Percentiles rank a stretch among this genome's conserved stretches.
Conservation (phyloP, 1,139 yeast species). For the Lodderomyces pseudojiufengensis region DNA sequence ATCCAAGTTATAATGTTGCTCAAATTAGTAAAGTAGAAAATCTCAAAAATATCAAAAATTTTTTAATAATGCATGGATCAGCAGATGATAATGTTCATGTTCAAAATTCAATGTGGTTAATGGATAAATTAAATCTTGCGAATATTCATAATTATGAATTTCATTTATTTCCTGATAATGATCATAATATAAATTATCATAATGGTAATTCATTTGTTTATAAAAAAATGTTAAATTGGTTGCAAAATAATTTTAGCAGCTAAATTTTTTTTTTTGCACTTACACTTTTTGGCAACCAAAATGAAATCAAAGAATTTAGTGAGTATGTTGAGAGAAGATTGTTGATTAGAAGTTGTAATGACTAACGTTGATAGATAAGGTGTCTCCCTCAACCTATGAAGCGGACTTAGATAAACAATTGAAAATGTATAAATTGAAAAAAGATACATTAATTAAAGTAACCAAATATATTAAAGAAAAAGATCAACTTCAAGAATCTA, state of each 20-base stretch:
- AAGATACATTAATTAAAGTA: conserved; percentile 15
- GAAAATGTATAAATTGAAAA: conserved; percentile 9
- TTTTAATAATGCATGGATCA: conserved; percentile 89
- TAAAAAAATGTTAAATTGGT: conserved; percentile 69
- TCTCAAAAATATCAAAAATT: conserved; percentile 52
- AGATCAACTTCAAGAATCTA: conserved; percentile 10
- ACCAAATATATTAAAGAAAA: conserved; percentile 12
- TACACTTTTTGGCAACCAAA: not conserved
- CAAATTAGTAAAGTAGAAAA: conserved; percentile 46
- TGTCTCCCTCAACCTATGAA: conserved; percentile 6
- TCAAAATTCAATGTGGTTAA: conserved; percentile 73
- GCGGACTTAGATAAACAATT: conserved; percentile 12
- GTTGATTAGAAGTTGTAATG: not conserved
- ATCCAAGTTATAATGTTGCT: conserved; percentile 46
- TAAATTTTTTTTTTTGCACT: not conserved
- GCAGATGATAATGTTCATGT: conserved; percentile 97
- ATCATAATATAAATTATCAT: conserved; percentile 76
- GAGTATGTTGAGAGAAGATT: conserved; percentile 3
- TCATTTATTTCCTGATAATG: conserved; percentile 90
- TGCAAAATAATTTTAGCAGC: conserved; percentile 56
- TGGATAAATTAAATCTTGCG: conserved; percentile 64
- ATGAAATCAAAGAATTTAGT: conserved; percentile 4
- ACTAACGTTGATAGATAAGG: no score
- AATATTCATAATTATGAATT: conserved; percentile 81
- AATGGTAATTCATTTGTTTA: conserved; percentile 75